Conservation (phyloP, 2,329 filamentous ascomycete genomes). For the Fusarium gaditjirri region DNA sequence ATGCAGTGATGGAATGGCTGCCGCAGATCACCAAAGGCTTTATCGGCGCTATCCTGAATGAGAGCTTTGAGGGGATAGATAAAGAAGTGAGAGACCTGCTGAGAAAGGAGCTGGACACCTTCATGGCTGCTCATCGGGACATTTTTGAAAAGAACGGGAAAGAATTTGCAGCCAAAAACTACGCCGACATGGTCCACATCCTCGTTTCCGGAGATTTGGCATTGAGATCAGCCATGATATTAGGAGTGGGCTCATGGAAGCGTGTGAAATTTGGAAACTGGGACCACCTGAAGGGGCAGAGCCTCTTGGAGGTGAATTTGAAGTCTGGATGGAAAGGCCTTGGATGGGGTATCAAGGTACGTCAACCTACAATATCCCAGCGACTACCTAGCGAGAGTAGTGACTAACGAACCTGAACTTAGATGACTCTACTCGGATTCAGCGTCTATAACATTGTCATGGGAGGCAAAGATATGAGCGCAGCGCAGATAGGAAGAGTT, state of each 20-base stretch:
- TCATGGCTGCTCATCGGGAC: background rate
- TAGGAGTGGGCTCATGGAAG: background rate
- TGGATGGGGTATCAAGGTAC: background rate
- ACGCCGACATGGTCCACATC: background rate
- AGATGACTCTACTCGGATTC: background rate
- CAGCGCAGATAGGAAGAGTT: background rate
- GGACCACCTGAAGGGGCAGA: background rate
- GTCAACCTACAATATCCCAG: background rate
- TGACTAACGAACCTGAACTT: background rate
- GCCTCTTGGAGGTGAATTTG: background rate
- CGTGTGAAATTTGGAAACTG: background rate
- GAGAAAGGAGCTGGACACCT: background rate
- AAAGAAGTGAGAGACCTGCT: background rate
- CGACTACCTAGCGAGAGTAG: background rate
- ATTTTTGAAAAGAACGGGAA: background rate
- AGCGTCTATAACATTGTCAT: background rate
- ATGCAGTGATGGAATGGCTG: background rate
- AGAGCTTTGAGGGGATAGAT: background rate
- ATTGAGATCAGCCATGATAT: background rate
- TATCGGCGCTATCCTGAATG: background rate
- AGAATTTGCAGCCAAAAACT: background rate
- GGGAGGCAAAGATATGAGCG: background rate
- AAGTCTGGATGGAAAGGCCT: background rate
- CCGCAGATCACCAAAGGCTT: background rate
- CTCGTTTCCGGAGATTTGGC: background rate